phyloP scores from a whole-genome alignment of 2,329 filamentous ascomycete species.

The Neoarthrinium moseri region DNA sequence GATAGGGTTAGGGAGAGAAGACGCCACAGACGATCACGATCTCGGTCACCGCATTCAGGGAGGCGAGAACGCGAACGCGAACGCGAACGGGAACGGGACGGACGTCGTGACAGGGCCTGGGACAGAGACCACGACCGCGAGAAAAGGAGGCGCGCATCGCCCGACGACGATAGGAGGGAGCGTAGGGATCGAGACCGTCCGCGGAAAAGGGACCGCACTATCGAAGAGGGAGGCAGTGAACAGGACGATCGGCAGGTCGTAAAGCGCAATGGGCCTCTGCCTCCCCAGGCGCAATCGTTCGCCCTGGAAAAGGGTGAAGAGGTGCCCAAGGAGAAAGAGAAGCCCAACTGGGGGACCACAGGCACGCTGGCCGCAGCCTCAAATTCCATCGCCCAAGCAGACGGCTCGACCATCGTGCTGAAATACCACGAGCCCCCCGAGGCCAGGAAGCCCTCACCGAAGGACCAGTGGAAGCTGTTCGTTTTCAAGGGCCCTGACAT shows the following conservation, averaged over 20 bases:
- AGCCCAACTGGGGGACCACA: slow-evolving; percentile 80
- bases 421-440: slow-evolving; percentile 97
- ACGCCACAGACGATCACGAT: slow-evolving; percentile 23
- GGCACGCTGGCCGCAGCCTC: slow-evolving; percentile 85
- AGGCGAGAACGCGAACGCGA: slow-evolving; percentile 18
- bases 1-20: slow-evolving; percentile 17
- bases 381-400: slow-evolving; percentile 70
- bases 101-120: slow-evolving; percentile 23
- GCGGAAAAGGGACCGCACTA: slow-evolving; percentile 19
- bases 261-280: slow-evolving; percentile 49
- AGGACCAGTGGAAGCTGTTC: slow-evolving; percentile 84
- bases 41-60: slow-evolving; percentile 17
- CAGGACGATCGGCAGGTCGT: slow-evolving; percentile 27
- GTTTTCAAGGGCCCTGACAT: slow-evolving; percentile 85
- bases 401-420: slow-evolving; percentile 73
- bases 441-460: slow-evolving; percentile 79
- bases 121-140: slow-evolving; percentile 31
- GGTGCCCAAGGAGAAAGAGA: slow-evolving; percentile 69
- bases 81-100: slow-evolving; percentile 24
- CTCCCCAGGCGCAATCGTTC: slow-evolving; percentile 60
- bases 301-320: slow-evolving; percentile 51
- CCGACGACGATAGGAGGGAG: slow-evolving; percentile 12
- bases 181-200: slow-evolving; percentile 12
- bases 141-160: slow-evolving; percentile 23
- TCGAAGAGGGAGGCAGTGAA: slow-evolving; percentile 19